Base-by-base conservation (phyloP, 2,329 filamentous ascomycete genomes). In the Apiospora koreana region DNA sequence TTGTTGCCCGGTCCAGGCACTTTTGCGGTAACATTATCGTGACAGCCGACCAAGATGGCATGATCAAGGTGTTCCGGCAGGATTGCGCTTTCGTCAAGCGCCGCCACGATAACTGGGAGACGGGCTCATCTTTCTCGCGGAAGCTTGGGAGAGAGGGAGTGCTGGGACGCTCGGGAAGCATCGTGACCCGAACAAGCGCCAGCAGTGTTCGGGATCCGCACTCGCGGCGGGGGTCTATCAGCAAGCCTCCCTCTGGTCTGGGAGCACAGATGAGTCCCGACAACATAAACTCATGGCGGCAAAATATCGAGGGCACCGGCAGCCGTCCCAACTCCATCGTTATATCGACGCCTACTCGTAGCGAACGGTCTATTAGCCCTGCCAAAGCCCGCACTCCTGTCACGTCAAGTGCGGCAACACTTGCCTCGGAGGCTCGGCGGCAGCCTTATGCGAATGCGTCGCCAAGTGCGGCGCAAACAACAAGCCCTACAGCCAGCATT, bases 41-140 rank as follows among this genome's bases (percentile, higher is more conserved):
- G 67, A 97, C 95, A 0, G 93, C 95, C 1, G 95, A 98, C 79
- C 94, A 94, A 76, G 91, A 90, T 0, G 96, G 96, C 45, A 89
- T 90, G 35, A 96, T 99, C 82, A 98, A 98, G 79, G 92, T 98
- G 0, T 98, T 98, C 78, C 89, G 96, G 25, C 95, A 98, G 80
- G 96, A 99, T 79, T 98, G 95, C 78, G 96, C 95, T 0, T 94
- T 88, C 75, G 81, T 86, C 66, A 97, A 97, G 81, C 91, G 95
- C 6, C 87, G 89, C 69, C 88, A 91, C 70, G 93, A 94, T 69
- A 88, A 87, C 46, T 95, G 92, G 92, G 94, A 97, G 74, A 90
- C 91, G 0, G 87, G 88, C 0, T 95, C 93, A 21, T 89, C 89
- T 9, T 92, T 97, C 75, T 94, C 93, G 12, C 90, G 89, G 73